A percentile compares a stretch with the other conserved stretches of the same genome.
phyloP scores from a whole-genome alignment of 768 basidiomycete species.

The Piloderma croceum region DNA sequence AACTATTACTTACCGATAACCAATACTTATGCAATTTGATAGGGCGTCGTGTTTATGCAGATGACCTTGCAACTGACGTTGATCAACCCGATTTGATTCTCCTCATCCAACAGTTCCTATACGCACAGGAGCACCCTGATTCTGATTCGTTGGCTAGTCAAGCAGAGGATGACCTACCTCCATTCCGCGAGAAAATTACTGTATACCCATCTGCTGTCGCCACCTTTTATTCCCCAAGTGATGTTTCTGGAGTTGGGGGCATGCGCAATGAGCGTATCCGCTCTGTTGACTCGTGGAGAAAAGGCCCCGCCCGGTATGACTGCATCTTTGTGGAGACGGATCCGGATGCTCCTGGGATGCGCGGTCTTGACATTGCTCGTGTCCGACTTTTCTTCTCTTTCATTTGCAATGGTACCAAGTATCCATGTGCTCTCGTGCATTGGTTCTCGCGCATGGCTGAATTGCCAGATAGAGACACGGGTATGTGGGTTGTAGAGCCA shows the following conservation, averaged over 20 bases:
- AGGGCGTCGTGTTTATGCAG: slow-evolving; percentile 7
- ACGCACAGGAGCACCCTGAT: slow-evolving; percentile 8
- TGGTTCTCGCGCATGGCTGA: slow-evolving; percentile 20
- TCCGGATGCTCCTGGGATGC: slow-evolving; percentile 15
- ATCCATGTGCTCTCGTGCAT: slow-evolving; percentile 21
- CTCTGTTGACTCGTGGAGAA: slow-evolving; percentile 24
- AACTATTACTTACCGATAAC: neutral
- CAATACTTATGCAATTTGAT: neutral
- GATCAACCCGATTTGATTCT: slow-evolving; percentile 9
- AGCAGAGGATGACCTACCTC: no score
- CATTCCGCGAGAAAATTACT: no score
- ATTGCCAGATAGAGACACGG: slow-evolving; percentile 19
- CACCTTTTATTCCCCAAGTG: slow-evolving; percentile 7
- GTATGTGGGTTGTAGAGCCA: slow-evolving; percentile 28
- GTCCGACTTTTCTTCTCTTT: slow-evolving; percentile 24
- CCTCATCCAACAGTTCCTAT: slow-evolving; percentile 15
- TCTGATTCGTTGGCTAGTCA: slow-evolving; percentile 1
- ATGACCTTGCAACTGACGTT: slow-evolving; percentile 10
- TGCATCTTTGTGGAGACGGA: slow-evolving; percentile 22
- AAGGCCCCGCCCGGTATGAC: slow-evolving; percentile 23
- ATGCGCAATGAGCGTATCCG: slow-evolving; percentile 27
- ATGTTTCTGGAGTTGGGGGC: slow-evolving; percentile 23
- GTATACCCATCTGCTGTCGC: slow-evolving; percentile 17
- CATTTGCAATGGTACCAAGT: slow-evolving; percentile 7
- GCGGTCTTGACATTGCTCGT: slow-evolving; percentile 19